Conservation (phyloP, 2,329 filamentous ascomycete species). For the Chaetomium olivaceum region DNA sequence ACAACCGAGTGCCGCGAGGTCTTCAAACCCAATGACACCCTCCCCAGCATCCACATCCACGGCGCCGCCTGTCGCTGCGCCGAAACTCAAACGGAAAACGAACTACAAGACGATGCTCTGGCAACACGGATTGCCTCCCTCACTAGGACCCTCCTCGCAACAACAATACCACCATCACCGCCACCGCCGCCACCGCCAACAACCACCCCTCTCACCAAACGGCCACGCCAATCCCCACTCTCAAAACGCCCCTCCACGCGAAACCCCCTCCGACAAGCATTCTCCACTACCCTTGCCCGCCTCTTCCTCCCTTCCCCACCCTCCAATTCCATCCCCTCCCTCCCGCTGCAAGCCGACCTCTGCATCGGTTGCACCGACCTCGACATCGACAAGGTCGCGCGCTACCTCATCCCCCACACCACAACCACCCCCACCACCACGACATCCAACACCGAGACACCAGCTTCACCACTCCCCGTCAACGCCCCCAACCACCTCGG, state of each 20-base stretch:
- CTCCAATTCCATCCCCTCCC: not conserved
- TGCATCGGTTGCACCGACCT: slow-evolving; percentile 28
- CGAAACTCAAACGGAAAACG: slow-evolving; percentile 2
- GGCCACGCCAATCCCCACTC: not conserved
- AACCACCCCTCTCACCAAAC: not conserved
- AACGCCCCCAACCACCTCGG: slow-evolving; percentile 28
- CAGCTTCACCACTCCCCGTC: slow-evolving; percentile 5
- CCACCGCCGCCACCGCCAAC: not conserved
- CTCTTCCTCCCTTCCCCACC: slow-evolving; percentile 1
- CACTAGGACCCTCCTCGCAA: slow-evolving; percentile 17
- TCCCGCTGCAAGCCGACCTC: slow-evolving; percentile 27
- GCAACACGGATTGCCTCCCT: slow-evolving; percentile 22
- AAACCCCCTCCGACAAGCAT: not conserved
- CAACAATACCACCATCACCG: not conserved
- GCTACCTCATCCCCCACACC: slow-evolving; percentile 20
- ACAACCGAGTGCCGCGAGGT: slow-evolving; percentile 27
- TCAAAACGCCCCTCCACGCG: not conserved
- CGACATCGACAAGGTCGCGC: slow-evolving; percentile 26
- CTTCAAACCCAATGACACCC: slow-evolving; percentile 21
- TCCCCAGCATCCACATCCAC: slow-evolving; percentile 30
- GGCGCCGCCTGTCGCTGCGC: slow-evolving; percentile 26
- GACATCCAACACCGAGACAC: not conserved
- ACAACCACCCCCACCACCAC: not conserved
- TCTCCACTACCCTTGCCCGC: slow-evolving; percentile 13
- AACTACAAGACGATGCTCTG: slow-evolving; percentile 23